These are phyloP conservation scores for Echinosophora koreensis DNA, from an alignment of 306 rosid species.

Conservation along the genomic window DNA sequence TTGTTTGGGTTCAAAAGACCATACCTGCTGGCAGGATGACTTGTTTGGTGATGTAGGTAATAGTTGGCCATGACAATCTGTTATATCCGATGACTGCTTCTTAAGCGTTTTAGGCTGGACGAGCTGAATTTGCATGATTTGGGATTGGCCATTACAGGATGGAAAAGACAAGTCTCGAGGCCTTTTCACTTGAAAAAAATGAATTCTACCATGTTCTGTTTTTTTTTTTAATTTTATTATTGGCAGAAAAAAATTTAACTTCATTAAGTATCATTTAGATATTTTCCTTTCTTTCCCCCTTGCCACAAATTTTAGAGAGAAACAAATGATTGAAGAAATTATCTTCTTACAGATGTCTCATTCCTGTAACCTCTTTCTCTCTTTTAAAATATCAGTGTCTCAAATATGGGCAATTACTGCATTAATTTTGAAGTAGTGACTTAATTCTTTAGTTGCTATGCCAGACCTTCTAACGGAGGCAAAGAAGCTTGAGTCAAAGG, in stretches of 20 bases:
- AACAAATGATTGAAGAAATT: not conserved
- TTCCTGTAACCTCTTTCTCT: not conserved
- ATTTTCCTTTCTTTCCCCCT: not conserved
- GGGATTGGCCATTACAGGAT: not conserved
- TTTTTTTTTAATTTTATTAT: too few species aligned
- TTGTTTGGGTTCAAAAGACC: not conserved
- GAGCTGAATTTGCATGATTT: not conserved
- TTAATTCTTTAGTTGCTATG: constrained; percentile 33
- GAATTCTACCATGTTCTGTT: constrained; percentile 17
- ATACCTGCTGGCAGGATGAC: not conserved
- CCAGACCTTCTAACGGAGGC: constrained; percentile 44
- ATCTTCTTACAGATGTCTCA: not conserved
- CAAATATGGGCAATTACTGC: not conserved
- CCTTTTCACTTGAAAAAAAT: not conserved
- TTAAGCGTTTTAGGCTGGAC: not conserved
- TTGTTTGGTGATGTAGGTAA: not conserved
- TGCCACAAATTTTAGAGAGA: not conserved
- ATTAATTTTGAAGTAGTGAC: constrained; percentile 23
- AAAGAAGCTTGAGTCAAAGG: constrained; percentile 41
- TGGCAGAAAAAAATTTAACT: not conserved
- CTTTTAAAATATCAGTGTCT: not conserved
- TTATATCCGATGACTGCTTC: not conserved
- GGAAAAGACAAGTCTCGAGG: not conserved
- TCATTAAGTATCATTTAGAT: not conserved
- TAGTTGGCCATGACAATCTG: not conserved